A percentile compares a stretch with the other conserved stretches of the same genome.
Evolutionary conservation across 2,329 filamentous ascomycete species (phyloP).

Genomic region (Fusarium sterilihyphosum): DNA sequence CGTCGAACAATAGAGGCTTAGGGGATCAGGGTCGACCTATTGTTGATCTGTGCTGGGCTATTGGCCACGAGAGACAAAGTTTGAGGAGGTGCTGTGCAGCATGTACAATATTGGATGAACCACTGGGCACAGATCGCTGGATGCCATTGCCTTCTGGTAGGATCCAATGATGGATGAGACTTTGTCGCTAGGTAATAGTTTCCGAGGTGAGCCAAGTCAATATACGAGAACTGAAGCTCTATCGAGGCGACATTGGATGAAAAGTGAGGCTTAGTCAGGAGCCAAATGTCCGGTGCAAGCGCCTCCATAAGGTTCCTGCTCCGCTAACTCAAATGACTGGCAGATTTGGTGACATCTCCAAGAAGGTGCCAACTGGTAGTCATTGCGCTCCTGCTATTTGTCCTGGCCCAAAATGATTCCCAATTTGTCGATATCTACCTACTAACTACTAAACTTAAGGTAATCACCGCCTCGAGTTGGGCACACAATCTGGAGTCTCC

Average conservation of each 20-base stretch:
- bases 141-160: background rate
- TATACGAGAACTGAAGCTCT: slow-evolving; percentile 1
- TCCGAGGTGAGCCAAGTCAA: slow-evolving; percentile 10
- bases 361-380: background rate
- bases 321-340: slow-evolving; percentile 6
- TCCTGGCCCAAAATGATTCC: background rate
- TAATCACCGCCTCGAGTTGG: background rate
- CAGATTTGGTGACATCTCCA: slow-evolving; percentile 5
- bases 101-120: background rate
- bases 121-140: slow-evolving; percentile 16
- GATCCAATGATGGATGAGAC: slow-evolving; percentile 11
- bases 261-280: slow-evolving; percentile 7
- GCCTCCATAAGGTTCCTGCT: slow-evolving; percentile 4
- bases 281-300: background rate
- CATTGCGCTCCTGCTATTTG: background rate
- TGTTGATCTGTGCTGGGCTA: slow-evolving; percentile 11
- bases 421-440: background rate
- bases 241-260: background rate
- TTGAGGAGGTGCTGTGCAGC: background rate
- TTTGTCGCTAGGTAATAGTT: background rate
- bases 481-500: slow-evolving; percentile 14
- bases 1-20: background rate
- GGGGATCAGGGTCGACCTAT: background rate
- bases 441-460: background rate
- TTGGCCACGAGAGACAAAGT: slow-evolving; percentile 1